Base-by-base conservation (phyloP, 192 early-diverging fungal species). In the Backusella morwellensis region DNA sequence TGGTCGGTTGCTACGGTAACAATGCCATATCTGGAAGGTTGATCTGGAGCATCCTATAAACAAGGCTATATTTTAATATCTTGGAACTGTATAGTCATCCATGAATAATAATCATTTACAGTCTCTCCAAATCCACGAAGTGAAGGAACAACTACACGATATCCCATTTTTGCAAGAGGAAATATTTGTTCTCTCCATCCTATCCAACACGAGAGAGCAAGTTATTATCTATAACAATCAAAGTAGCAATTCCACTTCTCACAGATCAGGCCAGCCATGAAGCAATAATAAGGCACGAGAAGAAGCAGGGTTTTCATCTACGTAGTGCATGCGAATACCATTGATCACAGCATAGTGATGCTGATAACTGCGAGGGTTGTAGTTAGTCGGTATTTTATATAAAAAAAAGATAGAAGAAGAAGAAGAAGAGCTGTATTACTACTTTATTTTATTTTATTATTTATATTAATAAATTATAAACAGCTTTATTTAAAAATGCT, bases 101-200 rank as follows among this genome's bases (percentile, higher is more conserved):
- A 70, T 19, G 8, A 54, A 6, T 0, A 32, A 26, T 8, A 14
- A 15, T 54, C 9, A 21, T 70, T 81, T 74, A 81, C 80, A 4
- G 87, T 85, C 73, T 86, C 81, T 54, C 88, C 89, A 44, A 80
- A 90, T 8, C 89, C 88, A 3, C 86, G 75, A 19, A 77, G 68
- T 32, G 87, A 84, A 29, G 80, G 70, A 34, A 73, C 88, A 59
- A 90, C 84, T 26, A 90, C 89, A n/a, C 88, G 81, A 70, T 88
- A 90, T 19, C 89, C 89, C 15, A 84, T 79, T 15, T 81, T 73
- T 26, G 79, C 86, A 17, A 90, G 75, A 41, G 74, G 85, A 15
- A 81, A 78, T 68, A 90, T 90, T 66, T 81, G 80, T 11, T 81
- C 52, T 40, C 80, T 26, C 80, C 80, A 81, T 71, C 80, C 77